Conservation (phyloP, 148 eudicot genomes). For the Limonium bicolor region DNA sequence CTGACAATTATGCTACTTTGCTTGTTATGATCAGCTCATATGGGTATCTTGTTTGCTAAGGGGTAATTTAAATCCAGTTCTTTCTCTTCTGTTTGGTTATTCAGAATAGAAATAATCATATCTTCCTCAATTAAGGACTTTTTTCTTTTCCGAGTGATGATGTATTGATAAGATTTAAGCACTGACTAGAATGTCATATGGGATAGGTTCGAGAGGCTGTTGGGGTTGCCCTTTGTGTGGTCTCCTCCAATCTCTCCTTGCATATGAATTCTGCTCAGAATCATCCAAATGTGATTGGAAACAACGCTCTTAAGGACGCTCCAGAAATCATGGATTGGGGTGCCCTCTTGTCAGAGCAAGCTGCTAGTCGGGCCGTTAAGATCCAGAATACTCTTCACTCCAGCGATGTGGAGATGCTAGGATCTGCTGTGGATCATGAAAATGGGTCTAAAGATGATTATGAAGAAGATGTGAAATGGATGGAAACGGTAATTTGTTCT, state of each 20-base stretch:
- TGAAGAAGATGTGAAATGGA: conserved; percentile 84
- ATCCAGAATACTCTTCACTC: conserved; percentile 47
- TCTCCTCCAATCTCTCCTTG: conserved; percentile 83
- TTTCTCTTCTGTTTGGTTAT: too few relatives aligned
- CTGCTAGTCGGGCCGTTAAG: conserved; percentile 49
- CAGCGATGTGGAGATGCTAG: conserved; percentile 32
- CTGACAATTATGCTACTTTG: too few relatives aligned
- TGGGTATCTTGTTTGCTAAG: too few relatives aligned
- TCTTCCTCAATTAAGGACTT: too few relatives aligned
- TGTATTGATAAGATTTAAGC: too few relatives aligned
- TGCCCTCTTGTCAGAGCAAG: conserved; percentile 38
- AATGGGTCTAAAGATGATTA: conserved; percentile 42
- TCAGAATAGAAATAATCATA: too few relatives aligned
- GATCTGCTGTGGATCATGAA: conserved; percentile 17
- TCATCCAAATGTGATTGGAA: conserved; percentile 14
- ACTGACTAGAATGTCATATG: conserved; percentile 5
- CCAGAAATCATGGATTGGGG: conserved; percentile 38
- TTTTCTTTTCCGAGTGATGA: neutral
- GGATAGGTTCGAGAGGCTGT: conserved; percentile 92
- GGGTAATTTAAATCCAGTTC: too few relatives aligned
- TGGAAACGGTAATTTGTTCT: conserved; percentile 72
- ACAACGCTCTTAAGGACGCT: conserved; percentile 11
- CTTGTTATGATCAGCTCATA: too few relatives aligned
- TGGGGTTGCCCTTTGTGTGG: conserved; percentile 70
- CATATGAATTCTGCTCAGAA: conserved; percentile 18